Conservation (phyloP, 805 yeast species). For the Brettanomyces bruxellensis region DNA sequence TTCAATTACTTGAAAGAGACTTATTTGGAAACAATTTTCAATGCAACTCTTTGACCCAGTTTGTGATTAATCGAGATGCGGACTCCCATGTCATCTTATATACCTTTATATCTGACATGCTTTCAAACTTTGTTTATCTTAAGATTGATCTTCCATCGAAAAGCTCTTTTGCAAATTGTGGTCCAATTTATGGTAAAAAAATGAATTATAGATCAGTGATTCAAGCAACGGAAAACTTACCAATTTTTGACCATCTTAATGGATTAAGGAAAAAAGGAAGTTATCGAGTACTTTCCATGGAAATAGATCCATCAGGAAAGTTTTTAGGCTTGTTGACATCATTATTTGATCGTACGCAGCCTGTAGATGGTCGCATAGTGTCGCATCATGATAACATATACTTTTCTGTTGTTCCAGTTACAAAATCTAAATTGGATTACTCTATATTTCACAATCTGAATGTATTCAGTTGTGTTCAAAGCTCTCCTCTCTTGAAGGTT, state of each 20-base stretch:
- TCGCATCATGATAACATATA: conserved; percentile 1
- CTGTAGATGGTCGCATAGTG: conserved; percentile 2
- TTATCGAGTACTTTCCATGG: conserved; percentile 4
- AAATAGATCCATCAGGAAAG: conserved; percentile 7
- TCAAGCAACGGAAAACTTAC: conserved; percentile 2
- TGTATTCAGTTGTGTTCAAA: conserved; percentile 6
- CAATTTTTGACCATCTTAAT: conserved; percentile 10
- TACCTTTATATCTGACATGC: conserved; percentile 6
- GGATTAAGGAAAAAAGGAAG: conserved; percentile 2
- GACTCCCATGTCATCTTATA: not conserved
- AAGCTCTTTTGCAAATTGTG: not conserved
- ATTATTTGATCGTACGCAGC: not conserved
- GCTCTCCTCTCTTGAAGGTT: conserved; percentile 4
- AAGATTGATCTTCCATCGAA: conserved; percentile 1
- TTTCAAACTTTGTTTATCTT: conserved; percentile 6
- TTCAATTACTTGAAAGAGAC: not conserved
- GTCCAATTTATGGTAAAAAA: not conserved
- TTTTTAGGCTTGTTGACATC: conserved; percentile 5
- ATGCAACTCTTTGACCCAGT: conserved; percentile 1
- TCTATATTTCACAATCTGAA: not conserved
- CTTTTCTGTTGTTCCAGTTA: conserved; percentile 3
- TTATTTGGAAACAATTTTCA: not conserved
- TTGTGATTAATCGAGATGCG: not conserved
- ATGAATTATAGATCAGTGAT: conserved; percentile 7
- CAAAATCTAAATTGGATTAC: not conserved